These are phyloP conservation scores for Penicillium robsamsonii DNA, from an alignment of 495 filamentous ascomycete species.

Conservation along the genomic window DNA sequence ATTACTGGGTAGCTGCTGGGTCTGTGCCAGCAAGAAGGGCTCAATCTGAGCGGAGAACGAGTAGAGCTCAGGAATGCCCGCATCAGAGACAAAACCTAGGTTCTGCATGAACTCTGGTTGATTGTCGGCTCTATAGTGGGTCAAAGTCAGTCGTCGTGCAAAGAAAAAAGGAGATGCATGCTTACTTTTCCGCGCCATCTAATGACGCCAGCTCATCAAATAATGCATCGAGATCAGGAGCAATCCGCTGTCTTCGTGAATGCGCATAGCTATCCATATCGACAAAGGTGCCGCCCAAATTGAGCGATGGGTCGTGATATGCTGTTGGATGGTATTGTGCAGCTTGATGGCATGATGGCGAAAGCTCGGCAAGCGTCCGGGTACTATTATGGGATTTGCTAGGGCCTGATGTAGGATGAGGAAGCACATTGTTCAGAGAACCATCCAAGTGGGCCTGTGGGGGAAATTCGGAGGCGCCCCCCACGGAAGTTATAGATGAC, in stretches of 20 bases:
- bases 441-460: conserved; percentile 24
- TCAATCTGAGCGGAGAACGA: conserved; percentile 41
- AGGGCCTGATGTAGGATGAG: conserved; percentile 24
- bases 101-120: conserved; percentile 48
- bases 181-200: conserved; percentile 43
- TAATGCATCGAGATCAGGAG: conserved; percentile 43
- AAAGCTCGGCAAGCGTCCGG: conserved; percentile 26
- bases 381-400: conserved; percentile 26
- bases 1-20: conserved; percentile 30
- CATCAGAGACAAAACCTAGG: conserved; percentile 39
- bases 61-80: conserved; percentile 37
- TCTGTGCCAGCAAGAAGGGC: conserved; percentile 37
- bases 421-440: conserved; percentile 11
- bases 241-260: conserved; percentile 38
- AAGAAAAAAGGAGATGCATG: neutral
- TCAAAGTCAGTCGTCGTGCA: conserved; percentile 4
- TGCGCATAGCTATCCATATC: conserved; percentile 36
- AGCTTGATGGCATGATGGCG: conserved; percentile 25
- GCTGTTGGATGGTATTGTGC: conserved; percentile 29
- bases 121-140: conserved; percentile 32
- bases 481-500: conserved; percentile 32
- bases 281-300: conserved; percentile 29
- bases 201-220: conserved; percentile 45
- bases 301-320: conserved; percentile 34
- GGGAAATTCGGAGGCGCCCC: conserved; percentile 23